phyloP scores from a whole-genome alignment of 495 filamentous ascomycete genomes.

The Penicillium macrosclerotiorum region DNA sequence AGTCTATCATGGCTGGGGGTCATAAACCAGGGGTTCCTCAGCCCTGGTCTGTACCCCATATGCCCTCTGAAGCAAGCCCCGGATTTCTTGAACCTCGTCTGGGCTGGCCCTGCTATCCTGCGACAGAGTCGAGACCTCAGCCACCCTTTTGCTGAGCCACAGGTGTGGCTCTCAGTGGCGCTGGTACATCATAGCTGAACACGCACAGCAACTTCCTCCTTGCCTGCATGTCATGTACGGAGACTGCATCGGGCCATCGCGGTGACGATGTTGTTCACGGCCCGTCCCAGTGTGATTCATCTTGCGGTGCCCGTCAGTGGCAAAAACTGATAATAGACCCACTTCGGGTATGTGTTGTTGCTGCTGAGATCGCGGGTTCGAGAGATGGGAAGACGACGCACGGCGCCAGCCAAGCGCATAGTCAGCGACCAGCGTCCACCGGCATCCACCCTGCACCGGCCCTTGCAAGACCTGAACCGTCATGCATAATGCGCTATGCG shows the following conservation, averaged over 20 bases:
- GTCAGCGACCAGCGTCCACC: background rate
- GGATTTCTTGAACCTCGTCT: no score
- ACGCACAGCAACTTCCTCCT: background rate
- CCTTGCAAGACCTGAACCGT: background rate
- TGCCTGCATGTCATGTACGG: no score
- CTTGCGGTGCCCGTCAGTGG: constrained; percentile 1
- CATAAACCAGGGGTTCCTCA: no score
- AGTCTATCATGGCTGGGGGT: no score
- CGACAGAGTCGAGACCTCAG: background rate
- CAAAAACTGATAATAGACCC: background rate
- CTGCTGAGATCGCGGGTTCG: no score
- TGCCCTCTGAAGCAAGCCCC: no score
- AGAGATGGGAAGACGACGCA: no score
- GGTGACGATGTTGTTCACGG: no score
- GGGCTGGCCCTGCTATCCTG: background rate
- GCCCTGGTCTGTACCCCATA: no score
- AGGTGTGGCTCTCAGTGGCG: constrained; percentile 15
- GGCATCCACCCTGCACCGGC: background rate
- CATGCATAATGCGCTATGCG: no score
- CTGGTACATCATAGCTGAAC: constrained; percentile 14
- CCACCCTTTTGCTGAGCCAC: constrained; percentile 20
- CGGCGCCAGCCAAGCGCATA: background rate
- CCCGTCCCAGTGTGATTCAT: constrained; percentile 3
- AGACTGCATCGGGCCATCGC: no score
- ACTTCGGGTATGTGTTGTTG: background rate